These are phyloP conservation scores for Phytopythium montanum DNA, from an alignment of 352 stramenopile species.

Conservation along the genomic window DNA sequence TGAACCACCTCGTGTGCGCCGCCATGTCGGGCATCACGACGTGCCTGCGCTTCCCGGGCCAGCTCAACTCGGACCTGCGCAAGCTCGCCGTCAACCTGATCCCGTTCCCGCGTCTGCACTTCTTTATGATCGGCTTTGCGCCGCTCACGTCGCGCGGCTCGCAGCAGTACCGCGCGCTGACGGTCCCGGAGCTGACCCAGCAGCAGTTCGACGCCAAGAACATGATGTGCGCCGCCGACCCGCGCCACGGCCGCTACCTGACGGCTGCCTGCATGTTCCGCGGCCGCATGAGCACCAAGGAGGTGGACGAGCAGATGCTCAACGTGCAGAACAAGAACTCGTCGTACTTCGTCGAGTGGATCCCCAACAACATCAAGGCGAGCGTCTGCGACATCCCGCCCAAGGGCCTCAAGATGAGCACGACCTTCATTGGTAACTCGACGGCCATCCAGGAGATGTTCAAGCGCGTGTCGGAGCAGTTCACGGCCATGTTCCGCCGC, in stretches of 20 bases:
- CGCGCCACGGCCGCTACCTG: constrained; percentile 98
- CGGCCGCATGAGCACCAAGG: constrained; percentile 99
- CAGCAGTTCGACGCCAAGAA: constrained; percentile 99
- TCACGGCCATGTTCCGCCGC: constrained; percentile 99
- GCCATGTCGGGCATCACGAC: constrained; percentile 99
- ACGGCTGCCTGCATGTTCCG: constrained; percentile 99
- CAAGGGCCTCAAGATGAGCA: constrained; percentile 98
- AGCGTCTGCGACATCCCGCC: constrained; percentile 99
- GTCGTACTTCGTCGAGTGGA: constrained; percentile 99
- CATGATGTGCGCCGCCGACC: constrained; percentile 99
- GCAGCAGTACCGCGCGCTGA: constrained; percentile 97
- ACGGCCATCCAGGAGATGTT: constrained; percentile 99
- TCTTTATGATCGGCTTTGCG: constrained; percentile 99
- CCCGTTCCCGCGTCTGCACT: constrained; percentile 98
- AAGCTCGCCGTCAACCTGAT: constrained; percentile 99
- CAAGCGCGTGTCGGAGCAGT: constrained; percentile 99
- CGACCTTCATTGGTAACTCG: constrained; percentile 99
- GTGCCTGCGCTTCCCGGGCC: constrained; percentile 97
- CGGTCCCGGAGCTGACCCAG: constrained; percentile 97
- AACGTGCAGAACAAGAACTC: constrained; percentile 99
- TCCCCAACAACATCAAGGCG: constrained; percentile 99
- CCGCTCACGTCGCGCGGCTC: constrained; percentile 95
- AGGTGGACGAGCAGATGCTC: constrained; percentile 99
- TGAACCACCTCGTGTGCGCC: constrained; percentile 99
- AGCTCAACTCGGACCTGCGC: constrained; percentile 98